phyloP scores from a whole-genome alignment of 352 stramenopile genomes.

The Globisporangium cylindrosporum region DNA sequence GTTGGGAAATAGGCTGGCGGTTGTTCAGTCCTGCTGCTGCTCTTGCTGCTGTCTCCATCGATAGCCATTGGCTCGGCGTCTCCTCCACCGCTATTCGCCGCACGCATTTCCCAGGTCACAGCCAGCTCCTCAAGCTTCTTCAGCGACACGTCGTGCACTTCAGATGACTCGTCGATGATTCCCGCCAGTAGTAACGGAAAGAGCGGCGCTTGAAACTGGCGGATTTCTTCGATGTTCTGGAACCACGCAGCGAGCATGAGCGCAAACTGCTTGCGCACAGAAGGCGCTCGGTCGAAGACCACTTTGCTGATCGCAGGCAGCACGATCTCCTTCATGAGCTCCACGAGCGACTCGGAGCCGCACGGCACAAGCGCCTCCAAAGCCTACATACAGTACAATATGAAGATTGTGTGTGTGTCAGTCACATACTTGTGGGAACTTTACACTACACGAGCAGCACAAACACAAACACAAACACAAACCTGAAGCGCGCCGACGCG shows the following conservation, averaged over 20 bases:
- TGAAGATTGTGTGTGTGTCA: not conserved
- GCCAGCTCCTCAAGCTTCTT: constrained; percentile 47
- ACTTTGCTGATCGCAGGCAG: constrained; percentile 63
- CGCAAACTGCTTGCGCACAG: constrained; percentile 71
- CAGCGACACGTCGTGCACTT: constrained; percentile 45
- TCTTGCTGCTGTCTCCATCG: not conserved
- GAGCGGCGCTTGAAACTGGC: constrained; percentile 59
- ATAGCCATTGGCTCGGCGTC: constrained; percentile 40
- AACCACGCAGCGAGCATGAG: constrained; percentile 62
- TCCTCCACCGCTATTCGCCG: constrained; percentile 18
- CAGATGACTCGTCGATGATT: constrained; percentile 64
- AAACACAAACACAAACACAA: not conserved
- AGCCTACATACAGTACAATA: constrained; percentile 29
- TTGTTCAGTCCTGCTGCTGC: not conserved
- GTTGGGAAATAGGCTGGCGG: constrained; percentile 50
- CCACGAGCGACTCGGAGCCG: constrained; percentile 52
- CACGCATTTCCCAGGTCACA: constrained; percentile 35
- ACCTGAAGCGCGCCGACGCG: constrained; percentile 70
- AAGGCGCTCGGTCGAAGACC: constrained; percentile 64
- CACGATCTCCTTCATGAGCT: constrained; percentile 78
- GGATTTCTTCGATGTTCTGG: constrained; percentile 42
- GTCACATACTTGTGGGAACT: not conserved
- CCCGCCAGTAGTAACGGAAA: constrained; percentile 70
- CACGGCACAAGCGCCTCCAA: constrained; percentile 70
- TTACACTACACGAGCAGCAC: not conserved